phyloP scores from a whole-genome alignment of 2,329 filamentous ascomycete species.

The Endoconidiophora laricicola region DNA sequence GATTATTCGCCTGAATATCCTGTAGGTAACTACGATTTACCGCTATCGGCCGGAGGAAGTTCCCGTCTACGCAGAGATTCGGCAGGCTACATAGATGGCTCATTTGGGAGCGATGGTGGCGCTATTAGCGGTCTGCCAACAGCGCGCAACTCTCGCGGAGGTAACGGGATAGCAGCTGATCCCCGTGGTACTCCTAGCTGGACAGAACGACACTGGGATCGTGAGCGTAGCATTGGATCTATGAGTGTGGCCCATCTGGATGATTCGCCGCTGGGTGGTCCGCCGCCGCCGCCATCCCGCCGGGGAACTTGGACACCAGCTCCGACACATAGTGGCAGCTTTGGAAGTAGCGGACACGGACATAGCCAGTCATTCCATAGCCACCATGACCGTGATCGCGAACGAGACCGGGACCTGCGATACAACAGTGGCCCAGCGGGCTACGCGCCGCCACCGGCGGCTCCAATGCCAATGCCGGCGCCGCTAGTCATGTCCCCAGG shows the following conservation, averaged over 20 bases:
- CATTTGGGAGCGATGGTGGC: neutral
- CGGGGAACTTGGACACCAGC: constrained; percentile 6
- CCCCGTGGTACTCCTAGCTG: neutral
- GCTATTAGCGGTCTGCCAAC: too few relatives aligned
- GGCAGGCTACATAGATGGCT: neutral
- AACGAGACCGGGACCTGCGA: neutral
- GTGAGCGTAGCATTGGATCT: neutral
- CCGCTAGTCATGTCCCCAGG: neutral
- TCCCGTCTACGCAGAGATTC: constrained; percentile 4
- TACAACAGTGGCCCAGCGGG: neutral
- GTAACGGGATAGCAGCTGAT: neutral
- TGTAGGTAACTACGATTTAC: neutral
- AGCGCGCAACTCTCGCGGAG: neutral
- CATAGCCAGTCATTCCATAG: constrained; percentile 8
- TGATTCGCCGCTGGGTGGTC: neutral
- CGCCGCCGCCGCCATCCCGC: constrained; percentile 1
- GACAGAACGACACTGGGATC: constrained; percentile 6
- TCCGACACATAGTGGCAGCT: constrained; percentile 1
- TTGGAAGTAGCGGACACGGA: neutral
- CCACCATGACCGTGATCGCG: constrained; percentile 2
- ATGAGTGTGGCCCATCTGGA: too few relatives aligned
- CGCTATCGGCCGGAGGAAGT: neutral
- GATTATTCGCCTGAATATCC: constrained; percentile 7
- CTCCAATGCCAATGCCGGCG: constrained; percentile 2
- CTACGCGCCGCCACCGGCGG: constrained; percentile 1